Percentiles rank a stretch among this genome's conserved stretches.
phyloP scores from a whole-genome alignment of 371 early-diverging fungal species.

The Haplosporangium sp. region DNA sequence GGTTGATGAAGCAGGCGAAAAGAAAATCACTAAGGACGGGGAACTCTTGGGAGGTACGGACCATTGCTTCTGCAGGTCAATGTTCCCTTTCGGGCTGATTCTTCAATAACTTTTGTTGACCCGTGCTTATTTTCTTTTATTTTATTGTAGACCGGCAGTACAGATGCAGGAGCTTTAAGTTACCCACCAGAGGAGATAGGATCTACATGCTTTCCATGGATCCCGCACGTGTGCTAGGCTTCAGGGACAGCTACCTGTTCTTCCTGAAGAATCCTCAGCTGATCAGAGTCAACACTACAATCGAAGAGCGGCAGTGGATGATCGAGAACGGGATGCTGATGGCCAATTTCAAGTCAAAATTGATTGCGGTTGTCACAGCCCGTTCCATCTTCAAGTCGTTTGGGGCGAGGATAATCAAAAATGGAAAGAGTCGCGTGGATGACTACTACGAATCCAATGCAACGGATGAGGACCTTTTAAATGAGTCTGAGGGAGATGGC shows the following conservation, averaged over 20 bases:
- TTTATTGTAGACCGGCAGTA: constrained; percentile 83
- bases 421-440: constrained; percentile 79
- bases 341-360: constrained; percentile 80
- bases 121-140: too few relatives aligned
- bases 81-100: neutral
- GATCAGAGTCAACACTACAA: constrained; percentile 76
- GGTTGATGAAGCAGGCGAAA: constrained; percentile 76
- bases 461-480: constrained; percentile 24
- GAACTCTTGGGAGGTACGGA: constrained; percentile 75
- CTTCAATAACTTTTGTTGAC: too few relatives aligned
- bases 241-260: constrained; percentile 91
- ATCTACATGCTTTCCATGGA: constrained; percentile 89
- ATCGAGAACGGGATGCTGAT: constrained; percentile 76
- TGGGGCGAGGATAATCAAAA: constrained; percentile 81
- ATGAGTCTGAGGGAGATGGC: constrained; percentile 36
- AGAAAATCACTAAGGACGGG: constrained; percentile 78
- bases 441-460: constrained; percentile 83
- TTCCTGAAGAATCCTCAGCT: constrained; percentile 84
- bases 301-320: constrained; percentile 81
- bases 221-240: constrained; percentile 81
- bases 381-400: constrained; percentile 88
- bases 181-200: constrained; percentile 79
- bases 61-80: neutral
- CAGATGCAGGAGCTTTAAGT: constrained; percentile 73
- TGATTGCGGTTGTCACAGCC: constrained; percentile 87